Evolutionary conservation across 345 rosid genomes (phyloP), one percentile per base, ranked within the genome.

Genomic region (Cardamine occulta): DNA sequence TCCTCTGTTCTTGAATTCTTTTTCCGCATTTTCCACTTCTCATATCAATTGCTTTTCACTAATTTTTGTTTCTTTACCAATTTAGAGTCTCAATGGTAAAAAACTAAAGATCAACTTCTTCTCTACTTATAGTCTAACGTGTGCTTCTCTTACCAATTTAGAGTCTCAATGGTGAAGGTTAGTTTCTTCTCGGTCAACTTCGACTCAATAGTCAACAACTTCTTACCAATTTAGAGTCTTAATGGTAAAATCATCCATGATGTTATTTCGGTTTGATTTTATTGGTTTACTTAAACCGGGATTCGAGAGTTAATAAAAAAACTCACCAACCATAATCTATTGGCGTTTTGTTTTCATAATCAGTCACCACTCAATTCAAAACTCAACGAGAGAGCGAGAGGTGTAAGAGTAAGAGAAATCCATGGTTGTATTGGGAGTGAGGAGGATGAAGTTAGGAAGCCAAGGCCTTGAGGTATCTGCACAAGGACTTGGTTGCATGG

Each of bases 401-500:
- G 4, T 59, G 64, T 59, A 2, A 26, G 23, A 21, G 23, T 21
- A 21, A 26, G 0, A 6, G 0, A 3, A 29, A 72, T 31, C 45
- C 24, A 72, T 73, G 77, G 62, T 63, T 17, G 14, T 3, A 9
- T 31, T 31, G 32, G 7, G 14, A 42, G 57, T 72, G 42, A 23
- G 48, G 37, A 72, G 51, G 49, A 61, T 60, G 11, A 72, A 71
- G 68, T 29, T 71, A 5, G 75, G 68, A 48, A 71, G 59, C 37
- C 66, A 71, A 59, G 68, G 75, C 15, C 17, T 71, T 1, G 67
- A 71, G 49, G 75, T 82, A 2, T 79, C 80, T 2, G 80, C 78
- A 8, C 85, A 82, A 60, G 85, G 83, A 4, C 66, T 82, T 10
- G 85, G 85, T n/a, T 82, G 83, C 68, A 55, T 79, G 81, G 74